Evolutionary conservation across 192 early-diverging fungal genomes (phyloP).

Genomic region (Coemansia umbellata): DNA sequence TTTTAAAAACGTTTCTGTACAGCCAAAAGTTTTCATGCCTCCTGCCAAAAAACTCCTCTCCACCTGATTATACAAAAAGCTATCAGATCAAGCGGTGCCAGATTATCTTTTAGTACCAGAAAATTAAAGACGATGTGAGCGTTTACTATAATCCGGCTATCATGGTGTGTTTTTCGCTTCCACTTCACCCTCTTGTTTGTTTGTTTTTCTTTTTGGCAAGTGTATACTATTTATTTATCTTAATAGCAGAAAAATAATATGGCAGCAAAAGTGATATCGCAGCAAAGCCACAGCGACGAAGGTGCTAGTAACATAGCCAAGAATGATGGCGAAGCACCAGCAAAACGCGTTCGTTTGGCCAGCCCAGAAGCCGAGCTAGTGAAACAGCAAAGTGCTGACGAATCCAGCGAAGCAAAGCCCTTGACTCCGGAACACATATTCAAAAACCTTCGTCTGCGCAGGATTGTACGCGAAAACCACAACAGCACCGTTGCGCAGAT

Average conservation of each 20-base stretch:
- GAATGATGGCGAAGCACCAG: conserved; percentile 15
- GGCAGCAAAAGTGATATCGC: neutral
- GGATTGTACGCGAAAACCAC: conserved; percentile 92
- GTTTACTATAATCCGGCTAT: too few relatives aligned
- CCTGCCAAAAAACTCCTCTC: too few relatives aligned
- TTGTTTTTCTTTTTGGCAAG: neutral
- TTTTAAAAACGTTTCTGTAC: too few relatives aligned
- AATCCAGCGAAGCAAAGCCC: conserved; percentile 14
- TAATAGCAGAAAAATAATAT: neutral
- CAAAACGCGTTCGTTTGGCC: conserved; percentile 38
- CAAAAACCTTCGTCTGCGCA: conserved; percentile 69
- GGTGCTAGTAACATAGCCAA: neutral
- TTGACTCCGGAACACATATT: conserved; percentile 59
- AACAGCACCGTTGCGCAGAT: conserved; percentile 68
- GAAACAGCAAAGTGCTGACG: neutral
- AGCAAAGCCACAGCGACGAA: neutral
- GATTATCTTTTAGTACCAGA: too few relatives aligned
- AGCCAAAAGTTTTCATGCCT: too few relatives aligned
- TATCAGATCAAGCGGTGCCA: too few relatives aligned
- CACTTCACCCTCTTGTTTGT: neutral
- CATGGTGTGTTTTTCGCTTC: too few relatives aligned
- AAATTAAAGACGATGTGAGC: too few relatives aligned
- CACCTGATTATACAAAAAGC: too few relatives aligned
- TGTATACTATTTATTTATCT: neutral
- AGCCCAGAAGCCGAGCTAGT: conserved; percentile 16